These are phyloP conservation scores for Fusarium aywerte DNA, from an alignment of 2,329 filamentous ascomycete genomes.

Conservation along the genomic window DNA sequence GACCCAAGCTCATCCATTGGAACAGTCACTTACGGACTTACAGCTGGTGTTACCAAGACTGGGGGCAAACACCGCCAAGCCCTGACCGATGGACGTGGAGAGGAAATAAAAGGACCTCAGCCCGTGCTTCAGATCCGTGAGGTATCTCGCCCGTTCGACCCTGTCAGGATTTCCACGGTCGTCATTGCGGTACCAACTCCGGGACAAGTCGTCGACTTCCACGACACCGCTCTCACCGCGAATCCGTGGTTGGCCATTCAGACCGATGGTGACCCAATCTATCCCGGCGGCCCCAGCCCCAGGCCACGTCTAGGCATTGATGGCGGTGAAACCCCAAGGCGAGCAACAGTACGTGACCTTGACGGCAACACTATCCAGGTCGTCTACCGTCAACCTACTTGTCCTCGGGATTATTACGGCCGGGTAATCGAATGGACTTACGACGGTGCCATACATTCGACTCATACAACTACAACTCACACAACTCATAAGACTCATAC, in stretches of 20 bases:
- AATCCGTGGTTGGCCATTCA: conserved; percentile 60
- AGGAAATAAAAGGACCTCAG: conserved; percentile 33
- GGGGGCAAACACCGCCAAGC: conserved; percentile 35
- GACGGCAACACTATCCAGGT: conserved; percentile 89
- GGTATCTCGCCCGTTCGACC: conserved; percentile 52
- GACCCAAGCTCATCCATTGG: conserved; percentile 51
- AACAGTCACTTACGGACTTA: conserved; percentile 54
- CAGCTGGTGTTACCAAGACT: conserved; percentile 27
- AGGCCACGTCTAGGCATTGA: conserved; percentile 51
- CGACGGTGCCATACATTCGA: conserved; percentile 51
- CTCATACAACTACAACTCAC: conserved; percentile 8
- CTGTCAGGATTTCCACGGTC: conserved; percentile 60
- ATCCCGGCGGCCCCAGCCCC: conserved; percentile 28
- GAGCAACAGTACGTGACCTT: conserved; percentile 75
- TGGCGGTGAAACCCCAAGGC: conserved; percentile 44
- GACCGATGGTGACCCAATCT: conserved; percentile 38
- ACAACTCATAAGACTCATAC: conserved; percentile 19
- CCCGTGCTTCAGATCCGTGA: conserved; percentile 61
- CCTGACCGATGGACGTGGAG: conserved; percentile 34
- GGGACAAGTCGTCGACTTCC: conserved; percentile 76
- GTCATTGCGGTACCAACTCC: conserved; percentile 75
- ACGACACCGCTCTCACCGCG: conserved; percentile 74
- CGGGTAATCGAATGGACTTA: conserved; percentile 63
- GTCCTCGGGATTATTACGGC: conserved; percentile 52
- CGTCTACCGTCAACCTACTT: conserved; percentile 61